A percentile compares a stretch with the other conserved stretches of the same genome.
phyloP scores from a whole-genome alignment of 2,329 filamentous ascomycete species.

The Alternaria sp. region DNA sequence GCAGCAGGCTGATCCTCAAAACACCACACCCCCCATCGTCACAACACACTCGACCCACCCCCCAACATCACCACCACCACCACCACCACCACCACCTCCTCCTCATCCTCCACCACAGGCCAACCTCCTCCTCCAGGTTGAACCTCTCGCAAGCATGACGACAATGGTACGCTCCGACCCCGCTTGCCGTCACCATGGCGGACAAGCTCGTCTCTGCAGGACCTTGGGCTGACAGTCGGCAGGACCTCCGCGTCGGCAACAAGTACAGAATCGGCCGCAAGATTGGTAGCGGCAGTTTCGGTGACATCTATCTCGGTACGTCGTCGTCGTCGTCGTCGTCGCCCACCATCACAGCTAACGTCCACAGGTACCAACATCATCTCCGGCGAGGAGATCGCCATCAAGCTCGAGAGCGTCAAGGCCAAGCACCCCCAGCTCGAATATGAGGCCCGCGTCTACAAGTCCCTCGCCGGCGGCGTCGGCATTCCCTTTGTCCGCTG shows the following conservation, averaged over 20 bases:
- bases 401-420: constrained; percentile 99
- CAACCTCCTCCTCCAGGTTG: constrained; percentile 51
- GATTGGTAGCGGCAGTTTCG: constrained; percentile 97
- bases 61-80: constrained; percentile 3
- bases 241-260: constrained; percentile 99
- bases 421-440: constrained; percentile 99
- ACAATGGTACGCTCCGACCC: constrained; percentile 65
- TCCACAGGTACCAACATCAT: constrained; percentile 93
- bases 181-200: constrained; percentile 41
- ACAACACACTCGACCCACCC: constrained; percentile 30
- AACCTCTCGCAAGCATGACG: constrained; percentile 61
- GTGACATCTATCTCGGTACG: constrained; percentile 92
- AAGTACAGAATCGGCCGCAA: constrained; percentile 99
- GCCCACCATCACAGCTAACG: constrained; percentile 26
- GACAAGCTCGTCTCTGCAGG: constrained; percentile 25
- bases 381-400: constrained; percentile 98
- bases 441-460: constrained; percentile 95
- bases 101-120: constrained; percentile 30
- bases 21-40: constrained; percentile 35
- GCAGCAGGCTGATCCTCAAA: constrained; percentile 50
- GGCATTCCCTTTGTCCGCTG: constrained; percentile 98
- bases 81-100: constrained; percentile 17
- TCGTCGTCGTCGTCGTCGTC: constrained; percentile 14
- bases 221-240: constrained; percentile 38
- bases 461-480: constrained; percentile 89